Evolutionary conservation across 139 green algal species (phyloP).

Genomic region (Micractinium sp.): DNA sequence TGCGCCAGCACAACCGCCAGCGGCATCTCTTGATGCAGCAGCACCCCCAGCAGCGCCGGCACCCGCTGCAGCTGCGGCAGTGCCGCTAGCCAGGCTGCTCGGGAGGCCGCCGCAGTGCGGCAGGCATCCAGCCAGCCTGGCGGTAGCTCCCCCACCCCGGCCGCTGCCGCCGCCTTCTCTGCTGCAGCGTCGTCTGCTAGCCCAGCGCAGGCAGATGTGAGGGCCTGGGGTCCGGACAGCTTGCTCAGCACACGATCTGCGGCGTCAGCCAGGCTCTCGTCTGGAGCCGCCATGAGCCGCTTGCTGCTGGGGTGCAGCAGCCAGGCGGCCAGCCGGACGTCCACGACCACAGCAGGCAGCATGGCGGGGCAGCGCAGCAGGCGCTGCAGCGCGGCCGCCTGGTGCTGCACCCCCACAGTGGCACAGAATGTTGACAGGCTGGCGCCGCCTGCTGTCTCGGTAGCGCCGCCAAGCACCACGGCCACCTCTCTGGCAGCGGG

Average conservation of each 20-base stretch:
- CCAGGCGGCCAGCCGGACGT: conserved; percentile 14
- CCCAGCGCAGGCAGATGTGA: neutral
- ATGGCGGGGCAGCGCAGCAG: neutral
- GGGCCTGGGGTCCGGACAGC: neutral
- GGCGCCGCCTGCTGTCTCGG: neutral
- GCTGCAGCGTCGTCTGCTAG: neutral
- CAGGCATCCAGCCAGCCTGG: conserved; percentile 4
- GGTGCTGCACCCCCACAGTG: neutral
- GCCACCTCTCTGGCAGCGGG: neutral
- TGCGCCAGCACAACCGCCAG: conserved; percentile 70
- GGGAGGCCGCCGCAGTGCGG: neutral
- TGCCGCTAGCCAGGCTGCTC: neutral
- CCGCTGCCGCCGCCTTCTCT: neutral
- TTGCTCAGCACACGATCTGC: neutral
- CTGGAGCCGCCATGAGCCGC: neutral
- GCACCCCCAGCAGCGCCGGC: neutral
- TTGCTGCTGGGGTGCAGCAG: conserved; percentile 7
- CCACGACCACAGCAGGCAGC: neutral
- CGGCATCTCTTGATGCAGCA: conserved; percentile 69
- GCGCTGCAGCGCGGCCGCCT: neutral
- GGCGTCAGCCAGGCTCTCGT: neutral
- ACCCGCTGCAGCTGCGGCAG: neutral
- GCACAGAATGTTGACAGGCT: neutral
- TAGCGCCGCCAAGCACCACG: neutral
- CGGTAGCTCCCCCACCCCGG: neutral